Base-by-base conservation (phyloP, 164 flowering plant genomes). In the Aristolochia fimbriata region DNA sequence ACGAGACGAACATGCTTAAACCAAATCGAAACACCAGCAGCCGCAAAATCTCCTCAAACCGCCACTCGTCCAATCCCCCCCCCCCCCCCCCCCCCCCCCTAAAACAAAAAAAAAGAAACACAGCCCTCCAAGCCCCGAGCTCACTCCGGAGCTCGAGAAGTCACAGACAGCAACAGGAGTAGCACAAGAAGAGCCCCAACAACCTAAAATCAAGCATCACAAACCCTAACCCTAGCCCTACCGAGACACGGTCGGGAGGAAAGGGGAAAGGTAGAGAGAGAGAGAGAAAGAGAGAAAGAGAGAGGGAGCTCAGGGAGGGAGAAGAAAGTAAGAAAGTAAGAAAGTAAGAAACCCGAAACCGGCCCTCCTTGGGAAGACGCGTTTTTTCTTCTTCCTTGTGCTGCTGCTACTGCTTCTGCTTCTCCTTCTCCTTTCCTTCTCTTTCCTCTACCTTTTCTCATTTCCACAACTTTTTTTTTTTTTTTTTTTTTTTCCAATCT, bases 191-290 rank as follows among this genome's bases (percentile, higher is more conserved):
- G 43, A 30, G 0, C 30, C 30, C 30, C 11, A 37, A 3, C 43
- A 37, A 6, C 9, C 11, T 1, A 37, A 37, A 37, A 37, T 37
- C 8, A 0, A 37, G 51, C 3, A 37, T 21, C 3, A 21, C 24
- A 70, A 65, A 65, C 70, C 69, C 69, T 57, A 62, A 62, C 66
- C 52, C 61, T 64, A 55, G 22, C n/a, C 45, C 43, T 22, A 1
- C 43, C 12, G 43, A 37, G 43, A 37, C 11, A 7, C 9, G 43
- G 43, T 5, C 4, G 41, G 15, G 12, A 20, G 3, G 7, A 13
- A 16, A 46, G 50, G 15, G 57, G 62, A 27, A 48, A 53, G 45
- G 45, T 15, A 56, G 47, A 64, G 48, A 31, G 37, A 55, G 48
- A 46, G 16, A 43, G 14, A 47, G 60, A 27, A 12, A 43, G 14